A percentile compares a stretch with the other conserved stretches of the same genome.
phyloP scores from a whole-genome alignment of 768 basidiomycete species.

The Phylloporus scabripes region DNA sequence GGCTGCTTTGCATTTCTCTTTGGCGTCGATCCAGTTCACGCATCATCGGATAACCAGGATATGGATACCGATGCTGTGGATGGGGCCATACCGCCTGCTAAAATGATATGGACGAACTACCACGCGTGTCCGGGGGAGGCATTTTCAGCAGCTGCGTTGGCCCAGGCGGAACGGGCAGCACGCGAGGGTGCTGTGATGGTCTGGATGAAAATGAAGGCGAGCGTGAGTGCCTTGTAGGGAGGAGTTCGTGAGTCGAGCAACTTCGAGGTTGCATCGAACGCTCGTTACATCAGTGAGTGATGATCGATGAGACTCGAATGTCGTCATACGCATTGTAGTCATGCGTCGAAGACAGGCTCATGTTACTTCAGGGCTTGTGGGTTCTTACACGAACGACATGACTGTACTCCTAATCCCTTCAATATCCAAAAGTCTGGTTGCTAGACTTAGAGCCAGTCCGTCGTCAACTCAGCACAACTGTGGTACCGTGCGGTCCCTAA shows the following conservation, averaged over 20 bases:
- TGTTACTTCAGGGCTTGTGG: background rate
- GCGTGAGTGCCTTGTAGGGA: conserved; percentile 19
- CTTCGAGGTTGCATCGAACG: background rate
- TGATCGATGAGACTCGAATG: background rate
- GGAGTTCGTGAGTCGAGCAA: background rate
- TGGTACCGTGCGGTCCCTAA: too few species aligned
- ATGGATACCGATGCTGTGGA: background rate
- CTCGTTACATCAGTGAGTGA: background rate
- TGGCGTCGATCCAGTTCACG: conserved; percentile 10
- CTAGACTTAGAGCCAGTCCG: too few species aligned
- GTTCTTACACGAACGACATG: background rate
- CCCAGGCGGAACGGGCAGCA: conserved; percentile 46
- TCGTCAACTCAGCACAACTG: too few species aligned
- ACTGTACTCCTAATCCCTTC: background rate
- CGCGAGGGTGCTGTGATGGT: conserved; percentile 40
- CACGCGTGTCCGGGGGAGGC: conserved; percentile 14
- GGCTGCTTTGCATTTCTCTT: conserved; percentile 72
- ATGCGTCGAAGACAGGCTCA: background rate
- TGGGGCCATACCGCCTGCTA: conserved; percentile 19
- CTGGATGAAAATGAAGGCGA: conserved; percentile 44
- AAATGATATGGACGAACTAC: conserved; percentile 24
- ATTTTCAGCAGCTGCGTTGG: conserved; percentile 39
- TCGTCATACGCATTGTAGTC: background rate
- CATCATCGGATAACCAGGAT: background rate
- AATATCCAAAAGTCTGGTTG: too few species aligned